Percentiles rank a stretch among this genome's conserved stretches.
phyloP scores from a whole-genome alignment of 768 basidiomycete species.

The Amanita inopinata region DNA sequence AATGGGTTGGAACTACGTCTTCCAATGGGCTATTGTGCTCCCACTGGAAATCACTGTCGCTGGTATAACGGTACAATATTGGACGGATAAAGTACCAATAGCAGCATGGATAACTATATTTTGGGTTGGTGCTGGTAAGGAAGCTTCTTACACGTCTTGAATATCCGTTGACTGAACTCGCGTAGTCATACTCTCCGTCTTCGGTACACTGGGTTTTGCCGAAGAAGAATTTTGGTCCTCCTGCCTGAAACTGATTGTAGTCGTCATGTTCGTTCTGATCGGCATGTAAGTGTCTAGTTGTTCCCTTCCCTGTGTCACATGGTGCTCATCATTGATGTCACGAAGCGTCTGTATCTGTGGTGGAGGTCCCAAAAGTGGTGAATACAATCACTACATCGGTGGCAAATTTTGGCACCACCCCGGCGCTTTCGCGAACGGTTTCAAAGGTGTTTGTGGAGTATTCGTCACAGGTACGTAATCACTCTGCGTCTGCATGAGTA shows the following conservation, averaged over 20 bases:
- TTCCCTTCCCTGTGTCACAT: neutral
- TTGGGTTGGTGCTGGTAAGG: slow-evolving; percentile 32
- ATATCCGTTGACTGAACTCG: neutral
- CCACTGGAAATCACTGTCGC: slow-evolving; percentile 38
- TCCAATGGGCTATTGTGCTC: slow-evolving; percentile 36
- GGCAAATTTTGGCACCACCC: slow-evolving; percentile 28
- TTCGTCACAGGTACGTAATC: slow-evolving; percentile 40
- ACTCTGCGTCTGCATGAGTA: slow-evolving; percentile 17
- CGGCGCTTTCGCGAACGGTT: slow-evolving; percentile 34
- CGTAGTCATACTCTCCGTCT: slow-evolving; percentile 28
- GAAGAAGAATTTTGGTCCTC: slow-evolving; percentile 46
- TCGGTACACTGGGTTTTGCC: slow-evolving; percentile 37
- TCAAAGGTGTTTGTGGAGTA: slow-evolving; percentile 35
- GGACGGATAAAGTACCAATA: slow-evolving; percentile 28
- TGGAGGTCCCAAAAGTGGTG: slow-evolving; percentile 28
- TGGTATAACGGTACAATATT: slow-evolving; percentile 34
- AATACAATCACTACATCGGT: slow-evolving; percentile 28
- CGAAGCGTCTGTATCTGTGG: slow-evolving; percentile 30
- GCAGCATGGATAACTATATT: slow-evolving; percentile 38
- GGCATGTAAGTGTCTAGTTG: slow-evolving; percentile 24
- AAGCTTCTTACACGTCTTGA: slow-evolving; percentile 1
- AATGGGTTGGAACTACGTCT: slow-evolving; percentile 42
- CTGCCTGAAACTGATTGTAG: slow-evolving; percentile 35
- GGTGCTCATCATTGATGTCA: neutral
- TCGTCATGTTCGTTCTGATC: slow-evolving; percentile 37